Conservation (phyloP, 306 rosid species). For the Prunus mume region DNA sequence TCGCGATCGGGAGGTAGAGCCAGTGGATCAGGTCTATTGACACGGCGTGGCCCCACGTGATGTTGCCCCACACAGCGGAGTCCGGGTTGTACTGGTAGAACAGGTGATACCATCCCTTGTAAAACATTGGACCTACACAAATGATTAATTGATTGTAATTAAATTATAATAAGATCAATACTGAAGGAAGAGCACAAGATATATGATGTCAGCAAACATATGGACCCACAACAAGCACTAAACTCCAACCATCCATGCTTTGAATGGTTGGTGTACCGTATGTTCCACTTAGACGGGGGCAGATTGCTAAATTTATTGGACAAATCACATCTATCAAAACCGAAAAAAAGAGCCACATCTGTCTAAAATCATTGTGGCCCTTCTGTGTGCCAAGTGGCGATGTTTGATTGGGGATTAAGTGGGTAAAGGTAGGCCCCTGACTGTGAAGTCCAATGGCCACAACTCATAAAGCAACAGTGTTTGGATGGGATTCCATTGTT, state of each 20-base stretch:
- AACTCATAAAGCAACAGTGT: background rate
- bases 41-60: slow-evolving; percentile 86
- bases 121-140: slow-evolving; percentile 58
- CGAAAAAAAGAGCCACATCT: background rate
- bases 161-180: background rate
- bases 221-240: background rate
- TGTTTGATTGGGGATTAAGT: background rate
- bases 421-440: background rate
- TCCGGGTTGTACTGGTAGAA: slow-evolving; percentile 87
- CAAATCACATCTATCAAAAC: too few species aligned
- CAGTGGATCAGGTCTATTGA: slow-evolving; percentile 78
- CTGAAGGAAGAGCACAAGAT: background rate
- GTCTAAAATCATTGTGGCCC: too few species aligned
- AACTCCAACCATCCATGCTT: background rate
- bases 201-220: background rate
- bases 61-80: slow-evolving; percentile 85
- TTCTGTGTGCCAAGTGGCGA: background rate
- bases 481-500: background rate
- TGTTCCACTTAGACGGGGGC: background rate
- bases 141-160: background rate
- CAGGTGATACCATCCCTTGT: slow-evolving; percentile 82
- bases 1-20: slow-evolving; percentile 71
- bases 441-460: background rate
- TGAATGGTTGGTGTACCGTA: background rate
- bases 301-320: background rate